Conservation (phyloP, 1,284 basidiomycete species). For the Malassezia sp. region DNA sequence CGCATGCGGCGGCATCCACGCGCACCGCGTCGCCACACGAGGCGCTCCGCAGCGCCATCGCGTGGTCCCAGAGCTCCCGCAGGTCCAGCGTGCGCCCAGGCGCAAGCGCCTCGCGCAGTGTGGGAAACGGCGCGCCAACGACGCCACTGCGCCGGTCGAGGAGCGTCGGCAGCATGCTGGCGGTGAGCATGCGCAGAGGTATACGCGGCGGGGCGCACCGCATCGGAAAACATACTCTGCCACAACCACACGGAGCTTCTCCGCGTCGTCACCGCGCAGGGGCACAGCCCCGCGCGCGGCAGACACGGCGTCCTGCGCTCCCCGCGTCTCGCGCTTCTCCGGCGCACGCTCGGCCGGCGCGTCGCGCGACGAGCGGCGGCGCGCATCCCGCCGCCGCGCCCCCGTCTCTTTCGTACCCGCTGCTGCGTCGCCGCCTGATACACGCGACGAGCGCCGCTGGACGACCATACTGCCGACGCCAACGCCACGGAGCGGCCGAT, state of each 20-base stretch:
- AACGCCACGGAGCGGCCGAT: background rate
- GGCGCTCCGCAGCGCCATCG: background rate
- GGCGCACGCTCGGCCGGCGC: background rate
- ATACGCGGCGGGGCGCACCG: too few relatives aligned
- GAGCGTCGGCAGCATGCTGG: background rate
- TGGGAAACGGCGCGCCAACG: background rate
- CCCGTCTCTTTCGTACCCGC: too few relatives aligned
- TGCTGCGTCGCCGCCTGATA: too few relatives aligned
- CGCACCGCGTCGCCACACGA: background rate
- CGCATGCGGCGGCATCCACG: background rate
- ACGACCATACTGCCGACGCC: background rate
- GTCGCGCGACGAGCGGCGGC: background rate
- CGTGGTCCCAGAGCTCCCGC: background rate
- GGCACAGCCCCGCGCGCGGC: background rate
- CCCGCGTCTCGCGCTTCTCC: background rate
- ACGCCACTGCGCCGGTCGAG: background rate
- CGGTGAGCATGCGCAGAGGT: too few relatives aligned
- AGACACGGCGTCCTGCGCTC: too few relatives aligned
- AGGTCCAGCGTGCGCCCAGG: background rate
- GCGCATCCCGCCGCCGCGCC: background rate
- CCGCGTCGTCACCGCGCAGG: background rate
- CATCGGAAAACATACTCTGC: background rate
- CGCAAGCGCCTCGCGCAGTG: background rate
- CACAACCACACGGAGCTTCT: background rate
- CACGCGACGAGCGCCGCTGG: conserved; percentile 5